These are phyloP conservation scores for Saccharomycopsis amapae DNA, from an alignment of 805 yeast genomes.

Conservation along the genomic window DNA sequence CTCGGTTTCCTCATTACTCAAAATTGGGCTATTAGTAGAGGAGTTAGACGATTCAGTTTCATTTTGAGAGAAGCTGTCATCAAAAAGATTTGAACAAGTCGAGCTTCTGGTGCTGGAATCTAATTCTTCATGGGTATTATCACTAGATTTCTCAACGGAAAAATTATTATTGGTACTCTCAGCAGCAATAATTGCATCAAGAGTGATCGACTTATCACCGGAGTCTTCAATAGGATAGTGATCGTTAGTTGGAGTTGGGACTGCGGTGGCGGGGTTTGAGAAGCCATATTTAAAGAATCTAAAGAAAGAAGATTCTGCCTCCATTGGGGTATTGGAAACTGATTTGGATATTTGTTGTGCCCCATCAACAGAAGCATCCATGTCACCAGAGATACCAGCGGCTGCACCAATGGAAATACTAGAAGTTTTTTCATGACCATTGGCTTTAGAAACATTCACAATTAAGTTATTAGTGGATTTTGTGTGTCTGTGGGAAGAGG, in stretches of 20 bases:
- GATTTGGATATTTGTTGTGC: background rate
- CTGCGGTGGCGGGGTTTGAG: conserved; percentile 3
- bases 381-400: background rate
- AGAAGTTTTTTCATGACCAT: conserved; percentile 1
- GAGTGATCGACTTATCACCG: too few species aligned
- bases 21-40: conserved; percentile 7
- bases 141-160: too few species aligned
- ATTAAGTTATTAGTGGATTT: conserved; percentile 8
- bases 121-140: too few species aligned
- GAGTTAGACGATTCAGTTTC: conserved; percentile 8
- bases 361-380: background rate
- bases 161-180: too few species aligned
- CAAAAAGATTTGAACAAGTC: conserved; percentile 1
- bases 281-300: conserved; percentile 20
- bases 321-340: conserved; percentile 6
- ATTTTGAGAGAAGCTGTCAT: background rate
- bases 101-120: conserved; percentile 5
- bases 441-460: conserved; percentile 2
- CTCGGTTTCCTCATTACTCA: too few species aligned
- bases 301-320: conserved; percentile 12
- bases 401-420: background rate
- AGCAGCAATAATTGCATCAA: too few species aligned
- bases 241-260: conserved; percentile 1
- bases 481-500: conserved; percentile 7
- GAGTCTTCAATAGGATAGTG: background rate